Conservation (phyloP, 2,329 filamentous ascomycete genomes). For the Fusarium sp. region DNA sequence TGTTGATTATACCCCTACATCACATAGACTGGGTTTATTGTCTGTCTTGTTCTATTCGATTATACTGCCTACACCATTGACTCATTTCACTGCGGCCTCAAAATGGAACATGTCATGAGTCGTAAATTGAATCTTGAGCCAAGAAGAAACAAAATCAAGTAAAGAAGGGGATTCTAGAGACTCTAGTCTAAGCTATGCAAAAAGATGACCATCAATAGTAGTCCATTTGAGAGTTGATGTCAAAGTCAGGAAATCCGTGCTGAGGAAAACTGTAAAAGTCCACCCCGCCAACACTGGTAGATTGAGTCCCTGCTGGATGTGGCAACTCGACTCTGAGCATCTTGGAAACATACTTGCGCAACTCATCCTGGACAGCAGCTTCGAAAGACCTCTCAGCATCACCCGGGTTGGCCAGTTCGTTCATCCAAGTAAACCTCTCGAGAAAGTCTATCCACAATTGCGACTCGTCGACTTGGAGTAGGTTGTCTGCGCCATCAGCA, state of each 20-base stretch:
- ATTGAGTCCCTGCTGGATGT: slow-evolving; percentile 8
- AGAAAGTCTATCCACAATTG: slow-evolving; percentile 35
- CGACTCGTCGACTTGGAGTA: slow-evolving; percentile 13
- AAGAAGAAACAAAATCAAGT: neutral
- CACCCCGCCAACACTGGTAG: neutral
- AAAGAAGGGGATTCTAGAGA: neutral
- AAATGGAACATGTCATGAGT: neutral
- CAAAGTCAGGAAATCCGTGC: slow-evolving; percentile 1
- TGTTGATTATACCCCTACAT: slow-evolving; percentile 36
- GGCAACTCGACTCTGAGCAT: slow-evolving; percentile 29
- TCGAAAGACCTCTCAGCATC: slow-evolving; percentile 36
- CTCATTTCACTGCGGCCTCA: neutral
- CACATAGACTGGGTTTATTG: slow-evolving; percentile 20
- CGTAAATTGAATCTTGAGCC: neutral
- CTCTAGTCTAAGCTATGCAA: neutral
- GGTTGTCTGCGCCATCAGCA: neutral
- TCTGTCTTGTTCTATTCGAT: slow-evolving; percentile 3
- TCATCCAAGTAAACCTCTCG: slow-evolving; percentile 38
- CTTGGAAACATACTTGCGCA: slow-evolving; percentile 30
- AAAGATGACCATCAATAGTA: neutral
- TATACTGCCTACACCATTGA: neutral
- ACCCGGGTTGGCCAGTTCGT: slow-evolving; percentile 19
- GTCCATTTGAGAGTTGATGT: neutral
- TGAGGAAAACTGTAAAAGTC: slow-evolving; percentile 2
- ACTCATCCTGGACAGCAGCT: slow-evolving; percentile 19